Percentiles rank a stretch among this genome's conserved stretches.
phyloP scores from a whole-genome alignment of 305 asterid genomes.

The Solanum aculeatissimum region DNA sequence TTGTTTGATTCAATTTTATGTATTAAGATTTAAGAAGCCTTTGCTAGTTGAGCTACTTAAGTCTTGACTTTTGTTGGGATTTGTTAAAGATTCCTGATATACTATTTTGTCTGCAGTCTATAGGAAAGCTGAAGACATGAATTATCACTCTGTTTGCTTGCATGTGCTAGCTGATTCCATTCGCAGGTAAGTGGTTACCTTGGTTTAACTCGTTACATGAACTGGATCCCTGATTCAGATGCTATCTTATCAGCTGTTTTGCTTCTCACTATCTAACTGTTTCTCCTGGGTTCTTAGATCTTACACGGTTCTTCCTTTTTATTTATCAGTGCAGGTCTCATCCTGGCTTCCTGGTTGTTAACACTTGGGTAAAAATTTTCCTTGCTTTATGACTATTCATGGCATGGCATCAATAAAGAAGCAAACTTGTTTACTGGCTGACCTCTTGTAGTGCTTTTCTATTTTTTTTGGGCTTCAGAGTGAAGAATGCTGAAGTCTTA shows the following conservation, averaged over 20 bases:
- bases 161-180: slow-evolving; percentile 97
- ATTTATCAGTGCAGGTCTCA: slow-evolving; percentile 88
- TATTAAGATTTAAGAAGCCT: neutral
- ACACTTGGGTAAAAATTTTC: slow-evolving; percentile 70
- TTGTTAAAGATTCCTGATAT: neutral
- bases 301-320: slow-evolving; percentile 16
- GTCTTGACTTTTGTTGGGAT: neutral
- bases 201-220: neutral
- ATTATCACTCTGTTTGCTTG: slow-evolving; percentile 85
- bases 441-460: neutral
- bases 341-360: slow-evolving; percentile 92
- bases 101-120: slow-evolving; percentile 43
- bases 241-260: neutral
- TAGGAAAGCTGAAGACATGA: slow-evolving; percentile 95
- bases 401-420: neutral
- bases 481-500: slow-evolving; percentile 87
- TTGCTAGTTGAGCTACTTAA: neutral
- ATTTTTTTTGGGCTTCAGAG: slow-evolving; percentile 26
- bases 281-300: slow-evolving; percentile 4
- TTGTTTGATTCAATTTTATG: neutral
- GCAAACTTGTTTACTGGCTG: neutral
- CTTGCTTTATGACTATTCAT: neutral
- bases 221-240: neutral
- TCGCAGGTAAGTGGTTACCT: slow-evolving; percentile 51
- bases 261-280: neutral